Percentiles rank a stretch among this genome's conserved stretches.
Conservation (phyloP, 257 asterid species). For the Craterostigma plantagineum region DNA sequence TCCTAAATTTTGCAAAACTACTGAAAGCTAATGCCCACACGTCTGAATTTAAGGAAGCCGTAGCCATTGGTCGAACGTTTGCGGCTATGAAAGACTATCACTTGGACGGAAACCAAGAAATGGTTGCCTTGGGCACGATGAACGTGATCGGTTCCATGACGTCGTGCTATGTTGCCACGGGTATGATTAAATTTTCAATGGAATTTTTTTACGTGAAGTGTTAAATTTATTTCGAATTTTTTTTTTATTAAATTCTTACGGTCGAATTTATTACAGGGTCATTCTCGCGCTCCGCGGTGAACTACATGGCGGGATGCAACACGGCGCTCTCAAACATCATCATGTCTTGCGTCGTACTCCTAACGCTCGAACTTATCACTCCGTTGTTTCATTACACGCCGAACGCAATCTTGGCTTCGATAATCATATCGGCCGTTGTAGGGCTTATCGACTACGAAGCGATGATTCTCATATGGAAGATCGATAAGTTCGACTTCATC, state of each 20-base stretch:
- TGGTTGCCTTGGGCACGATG: slow-evolving; percentile 72
- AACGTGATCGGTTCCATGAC: slow-evolving; percentile 56
- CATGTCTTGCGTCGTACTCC: slow-evolving; percentile 40
- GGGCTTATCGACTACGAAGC: slow-evolving; percentile 43
- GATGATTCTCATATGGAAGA: slow-evolving; percentile 42
- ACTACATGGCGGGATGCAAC: slow-evolving; percentile 56
- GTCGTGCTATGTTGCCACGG: slow-evolving; percentile 63
- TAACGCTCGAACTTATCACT: slow-evolving; percentile 39
- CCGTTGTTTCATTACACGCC: slow-evolving; percentile 70
- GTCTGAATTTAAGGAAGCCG: slow-evolving; percentile 42
- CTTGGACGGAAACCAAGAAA: slow-evolving; percentile 63
- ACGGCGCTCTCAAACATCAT: slow-evolving; percentile 59
- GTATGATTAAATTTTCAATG: slow-evolving; percentile 11
- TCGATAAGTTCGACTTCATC: slow-evolving; percentile 53
- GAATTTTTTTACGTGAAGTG: no score
- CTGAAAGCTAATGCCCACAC: no score
- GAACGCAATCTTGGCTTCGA: slow-evolving; percentile 50
- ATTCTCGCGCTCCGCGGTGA: slow-evolving; percentile 29
- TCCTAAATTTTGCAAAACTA: no score
- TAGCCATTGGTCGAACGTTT: slow-evolving; percentile 63
- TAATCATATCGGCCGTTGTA: slow-evolving; percentile 50
- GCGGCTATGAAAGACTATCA: slow-evolving; percentile 67
- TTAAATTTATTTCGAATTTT: not conserved
- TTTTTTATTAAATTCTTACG: not conserved
- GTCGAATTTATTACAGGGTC: slow-evolving; percentile 14